Base-by-base conservation (phyloP, 176 grass and related monocot genomes). In the Ampelocalamus luodianensis region DNA sequence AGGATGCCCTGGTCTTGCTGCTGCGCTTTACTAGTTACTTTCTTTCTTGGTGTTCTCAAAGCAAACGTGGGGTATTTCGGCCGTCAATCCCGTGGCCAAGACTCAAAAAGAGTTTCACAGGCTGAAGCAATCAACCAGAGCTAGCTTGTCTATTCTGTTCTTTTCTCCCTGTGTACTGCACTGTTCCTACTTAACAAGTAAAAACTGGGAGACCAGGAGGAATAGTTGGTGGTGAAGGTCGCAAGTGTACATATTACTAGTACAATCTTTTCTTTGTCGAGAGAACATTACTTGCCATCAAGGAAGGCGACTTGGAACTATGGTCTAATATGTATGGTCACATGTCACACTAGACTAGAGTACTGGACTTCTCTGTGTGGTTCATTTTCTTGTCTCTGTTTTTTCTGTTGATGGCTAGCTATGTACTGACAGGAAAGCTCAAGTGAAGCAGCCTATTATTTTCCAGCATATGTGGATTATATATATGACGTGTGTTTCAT, bases 61-160 rank as follows among this genome's bases (percentile, higher is more conserved):
- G 58, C 14, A 73, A 85, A 86, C 79, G 83, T 90, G 83, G 8
- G 20, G 17, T 13, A 53, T 79, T 78, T 39, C 46, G 56, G 72
- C 65, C 56, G 65, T 65, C 48, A 48, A 71, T 74, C 32, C 69
- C 23, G 68, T 74, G 68, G 78, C 75, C 65, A 86, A 10, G 38
- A 64, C 23, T 71, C 3, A n/a, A 60, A 78, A 39, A 79, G 79
- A 87, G 84, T 83, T 90, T 61, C 39, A 42, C 39, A 13, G 50
- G 23, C 32, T 53, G 3, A 87, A 87, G 89, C 80, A 87, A 82
- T 8, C 68, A 67, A 81, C 45, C 17, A 54, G 17, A 12, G 10
- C 10, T 12, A 5, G 2, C 54, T 56, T 65, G 42, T 60, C 32
- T 22, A 29, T 8, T 34, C 10, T 6, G 4, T 73, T 48, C 13